These are phyloP conservation scores for Phytophthora rubi DNA, from an alignment of 352 stramenopile genomes.

Conservation along the genomic window DNA sequence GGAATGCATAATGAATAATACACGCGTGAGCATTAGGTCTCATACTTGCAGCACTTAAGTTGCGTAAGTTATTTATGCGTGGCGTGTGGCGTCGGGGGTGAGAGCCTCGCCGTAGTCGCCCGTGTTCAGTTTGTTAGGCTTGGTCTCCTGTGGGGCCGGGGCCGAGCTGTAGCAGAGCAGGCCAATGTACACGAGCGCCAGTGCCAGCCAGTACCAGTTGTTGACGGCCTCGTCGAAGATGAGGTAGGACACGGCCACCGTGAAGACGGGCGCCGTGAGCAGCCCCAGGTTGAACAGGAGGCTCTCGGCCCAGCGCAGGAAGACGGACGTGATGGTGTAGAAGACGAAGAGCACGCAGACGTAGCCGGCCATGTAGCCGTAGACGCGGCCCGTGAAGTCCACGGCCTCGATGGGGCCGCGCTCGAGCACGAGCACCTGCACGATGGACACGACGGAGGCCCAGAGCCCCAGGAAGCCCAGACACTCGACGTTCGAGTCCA, in stretches of 20 bases:
- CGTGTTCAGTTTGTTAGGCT: constrained; percentile 4
- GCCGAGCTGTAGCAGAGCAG: constrained; percentile 56
- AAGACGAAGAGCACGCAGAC: constrained; percentile 64
- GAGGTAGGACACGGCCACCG: constrained; percentile 57
- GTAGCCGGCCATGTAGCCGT: constrained; percentile 68
- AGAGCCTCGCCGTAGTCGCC: constrained; percentile 27
- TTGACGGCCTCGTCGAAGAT: constrained; percentile 68
- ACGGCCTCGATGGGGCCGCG: constrained; percentile 47
- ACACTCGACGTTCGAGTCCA: constrained; percentile 64
- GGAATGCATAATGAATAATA: no score
- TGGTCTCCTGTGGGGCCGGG: constrained; percentile 41
- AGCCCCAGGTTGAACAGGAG: constrained; percentile 76
- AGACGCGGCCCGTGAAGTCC: constrained; percentile 55
- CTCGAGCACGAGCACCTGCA: constrained; percentile 64
- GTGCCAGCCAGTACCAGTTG: constrained; percentile 66
- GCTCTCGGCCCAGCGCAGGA: constrained; percentile 65
- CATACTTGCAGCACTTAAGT: no score
- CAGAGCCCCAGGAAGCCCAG: constrained; percentile 64
- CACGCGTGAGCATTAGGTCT: no score
- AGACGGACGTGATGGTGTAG: constrained; percentile 66
- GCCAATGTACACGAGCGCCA: constrained; percentile 65
- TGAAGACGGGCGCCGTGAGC: constrained; percentile 66
- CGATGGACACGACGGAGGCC: constrained; percentile 54
- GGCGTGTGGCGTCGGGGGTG: constrained; percentile 22
- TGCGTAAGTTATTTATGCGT: constrained; percentile 22